Percentiles rank a stretch among this genome's conserved stretches.
phyloP scores from a whole-genome alignment of 306 rosid species.

The Cucumis melo region DNA sequence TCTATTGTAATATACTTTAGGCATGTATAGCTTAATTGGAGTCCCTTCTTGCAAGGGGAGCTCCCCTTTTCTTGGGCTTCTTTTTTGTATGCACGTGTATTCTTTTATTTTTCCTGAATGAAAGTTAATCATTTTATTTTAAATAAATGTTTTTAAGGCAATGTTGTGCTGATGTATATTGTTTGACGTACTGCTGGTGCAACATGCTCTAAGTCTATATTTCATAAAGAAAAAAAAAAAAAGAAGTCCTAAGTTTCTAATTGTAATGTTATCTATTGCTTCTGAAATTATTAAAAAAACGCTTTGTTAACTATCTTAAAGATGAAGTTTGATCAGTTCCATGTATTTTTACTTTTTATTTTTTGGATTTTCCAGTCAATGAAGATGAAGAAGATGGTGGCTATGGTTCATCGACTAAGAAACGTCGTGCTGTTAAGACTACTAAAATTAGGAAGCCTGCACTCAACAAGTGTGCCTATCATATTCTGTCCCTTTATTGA shows the following conservation, averaged over 20 bases:
- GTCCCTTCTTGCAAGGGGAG: too few relatives aligned
- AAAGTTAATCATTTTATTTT: too few relatives aligned
- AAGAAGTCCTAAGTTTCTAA: background rate
- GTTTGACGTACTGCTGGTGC: background rate
- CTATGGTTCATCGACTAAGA: constrained; percentile 75
- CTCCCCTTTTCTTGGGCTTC: too few relatives aligned
- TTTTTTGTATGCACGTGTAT: too few relatives aligned
- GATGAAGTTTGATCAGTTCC: background rate
- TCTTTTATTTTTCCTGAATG: too few relatives aligned
- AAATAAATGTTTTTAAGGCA: background rate
- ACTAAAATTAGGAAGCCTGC: constrained; percentile 51
- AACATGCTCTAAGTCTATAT: background rate
- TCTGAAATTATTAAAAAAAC: background rate
- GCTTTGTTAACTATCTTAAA: background rate
- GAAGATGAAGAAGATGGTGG: constrained; percentile 77
- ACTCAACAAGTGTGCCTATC: constrained; percentile 49
- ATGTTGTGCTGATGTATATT: background rate
- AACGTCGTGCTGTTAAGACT: constrained; percentile 58
- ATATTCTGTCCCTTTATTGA: constrained; percentile 6
- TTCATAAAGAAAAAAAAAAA: too few relatives aligned
- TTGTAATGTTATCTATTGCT: background rate
- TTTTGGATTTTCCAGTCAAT: constrained; percentile 32
- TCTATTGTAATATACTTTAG: too few relatives aligned
- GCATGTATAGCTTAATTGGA: too few relatives aligned
- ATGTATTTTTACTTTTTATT: background rate